Conservation (phyloP, 2,329 filamentous ascomycete species). For the Helminthosporium solani region DNA sequence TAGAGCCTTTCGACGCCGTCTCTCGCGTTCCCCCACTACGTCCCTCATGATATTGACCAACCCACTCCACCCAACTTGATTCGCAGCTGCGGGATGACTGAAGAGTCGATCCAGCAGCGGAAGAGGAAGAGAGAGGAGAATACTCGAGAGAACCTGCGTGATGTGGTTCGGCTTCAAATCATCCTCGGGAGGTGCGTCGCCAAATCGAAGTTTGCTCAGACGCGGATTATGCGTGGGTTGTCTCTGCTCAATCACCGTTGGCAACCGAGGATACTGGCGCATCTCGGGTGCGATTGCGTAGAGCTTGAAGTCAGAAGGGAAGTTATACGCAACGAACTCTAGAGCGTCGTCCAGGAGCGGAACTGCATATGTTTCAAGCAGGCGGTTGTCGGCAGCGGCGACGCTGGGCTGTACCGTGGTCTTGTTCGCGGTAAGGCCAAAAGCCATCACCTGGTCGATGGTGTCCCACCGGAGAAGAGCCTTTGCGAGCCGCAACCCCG, state of each 20-base stretch:
- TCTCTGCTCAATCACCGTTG: slow-evolving; percentile 38
- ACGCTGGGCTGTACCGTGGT: slow-evolving; percentile 11
- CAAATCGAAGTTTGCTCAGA: slow-evolving; percentile 67
- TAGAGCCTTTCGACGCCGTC: slow-evolving; percentile 36
- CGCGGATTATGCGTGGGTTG: slow-evolving; percentile 51
- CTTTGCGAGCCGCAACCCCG: slow-evolving; percentile 61
- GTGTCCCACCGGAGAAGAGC: slow-evolving; percentile 63
- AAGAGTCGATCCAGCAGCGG: slow-evolving; percentile 65
- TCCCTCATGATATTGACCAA: slow-evolving; percentile 45
- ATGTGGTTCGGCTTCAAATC: slow-evolving; percentile 41
- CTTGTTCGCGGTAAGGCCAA: slow-evolving; percentile 53
- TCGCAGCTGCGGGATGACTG: slow-evolving; percentile 59
- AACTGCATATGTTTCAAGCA: slow-evolving; percentile 58
- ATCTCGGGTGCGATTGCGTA: slow-evolving; percentile 53
- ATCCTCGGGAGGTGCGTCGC: slow-evolving; percentile 58
- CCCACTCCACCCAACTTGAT: slow-evolving; percentile 42
- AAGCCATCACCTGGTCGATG: slow-evolving; percentile 61
- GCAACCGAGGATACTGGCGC: slow-evolving; percentile 51
- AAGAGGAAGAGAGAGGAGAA: slow-evolving; percentile 71
- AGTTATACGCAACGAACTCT: slow-evolving; percentile 61
- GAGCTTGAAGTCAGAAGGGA: slow-evolving; percentile 62
- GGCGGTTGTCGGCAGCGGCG: slow-evolving; percentile 19
- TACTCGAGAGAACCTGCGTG: slow-evolving; percentile 60
- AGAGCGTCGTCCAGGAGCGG: slow-evolving; percentile 57
- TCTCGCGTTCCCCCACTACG: slow-evolving; percentile 48